A percentile compares a stretch with the other conserved stretches of the same genome.
Conservation (phyloP, 2,329 filamentous ascomycete genomes). For the Davidsoniella eucalypti region DNA sequence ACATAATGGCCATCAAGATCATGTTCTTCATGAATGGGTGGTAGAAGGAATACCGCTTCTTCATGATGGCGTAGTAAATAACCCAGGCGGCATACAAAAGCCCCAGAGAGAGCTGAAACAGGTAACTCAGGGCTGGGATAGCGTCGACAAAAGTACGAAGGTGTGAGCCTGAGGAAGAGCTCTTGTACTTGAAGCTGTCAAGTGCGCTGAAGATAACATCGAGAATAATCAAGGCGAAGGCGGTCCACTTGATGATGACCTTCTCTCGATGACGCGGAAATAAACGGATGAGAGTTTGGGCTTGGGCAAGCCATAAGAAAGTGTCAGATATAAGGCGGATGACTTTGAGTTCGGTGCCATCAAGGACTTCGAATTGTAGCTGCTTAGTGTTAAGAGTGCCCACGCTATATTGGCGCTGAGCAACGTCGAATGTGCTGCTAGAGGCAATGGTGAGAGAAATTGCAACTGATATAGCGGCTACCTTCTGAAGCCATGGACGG, state of each 20-base stretch:
- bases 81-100: conserved; percentile 87
- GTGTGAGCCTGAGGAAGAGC: conserved; percentile 31
- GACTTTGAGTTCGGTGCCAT: conserved; percentile 70
- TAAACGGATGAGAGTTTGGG: conserved; percentile 85
- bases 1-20: conserved; percentile 60
- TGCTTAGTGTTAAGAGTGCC: conserved; percentile 66
- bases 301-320: conserved; percentile 93
- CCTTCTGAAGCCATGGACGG: conserved; percentile 82
- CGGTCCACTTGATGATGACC: conserved; percentile 96
- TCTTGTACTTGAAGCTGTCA: conserved; percentile 61
- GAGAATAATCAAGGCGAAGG: conserved; percentile 79
- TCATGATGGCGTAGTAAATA: conserved; percentile 82
- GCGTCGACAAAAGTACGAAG: conserved; percentile 73
- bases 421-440: conserved; percentile 74
- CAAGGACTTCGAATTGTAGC: conserved; percentile 64
- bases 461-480: conserved; percentile 55
- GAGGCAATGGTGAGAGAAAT: conserved; percentile 89
- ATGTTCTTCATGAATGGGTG: conserved; percentile 86
- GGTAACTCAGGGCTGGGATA: conserved; percentile 76
- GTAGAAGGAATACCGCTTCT: conserved; percentile 80
- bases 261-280: conserved; percentile 96
- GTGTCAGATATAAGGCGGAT: conserved; percentile 89
- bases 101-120: conserved; percentile 76
- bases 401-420: conserved; percentile 60
- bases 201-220: conserved; percentile 83